These are phyloP conservation scores for Sphagnum magellanicum DNA, from an alignment of 228 moss, liverwort and hornwort species.

Conservation along the genomic window DNA sequence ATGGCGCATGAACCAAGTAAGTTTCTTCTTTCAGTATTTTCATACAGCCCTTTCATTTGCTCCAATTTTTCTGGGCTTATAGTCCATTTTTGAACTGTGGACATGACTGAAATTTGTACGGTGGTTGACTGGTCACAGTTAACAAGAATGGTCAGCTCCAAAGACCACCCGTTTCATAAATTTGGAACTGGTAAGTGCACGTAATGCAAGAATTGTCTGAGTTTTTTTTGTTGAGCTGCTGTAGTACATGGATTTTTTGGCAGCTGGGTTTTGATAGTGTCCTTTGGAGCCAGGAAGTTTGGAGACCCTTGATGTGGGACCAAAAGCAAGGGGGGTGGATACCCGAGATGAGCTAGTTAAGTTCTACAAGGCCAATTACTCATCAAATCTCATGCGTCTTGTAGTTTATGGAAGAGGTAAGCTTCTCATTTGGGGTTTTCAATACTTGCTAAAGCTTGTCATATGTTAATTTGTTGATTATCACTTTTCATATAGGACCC, in stretches of 20 bases:
- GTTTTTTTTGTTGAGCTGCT: too few relatives aligned
- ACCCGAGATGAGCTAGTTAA: conserved; percentile 83
- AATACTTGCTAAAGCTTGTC: too few relatives aligned
- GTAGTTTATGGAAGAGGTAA: conserved; percentile 87
- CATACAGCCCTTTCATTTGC: too few relatives aligned
- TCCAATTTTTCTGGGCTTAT: too few relatives aligned
- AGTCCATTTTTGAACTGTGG: too few relatives aligned
- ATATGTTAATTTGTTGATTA: too few relatives aligned
- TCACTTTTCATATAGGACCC: too few relatives aligned
- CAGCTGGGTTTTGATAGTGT: conserved; percentile 4
- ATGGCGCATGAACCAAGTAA: conserved; percentile 99
- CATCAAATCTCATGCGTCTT: conserved; percentile 94
- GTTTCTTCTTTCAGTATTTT: conserved; percentile 2
- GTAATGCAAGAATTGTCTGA: neutral
- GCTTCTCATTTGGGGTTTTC: neutral
- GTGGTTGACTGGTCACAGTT: conserved; percentile 31
- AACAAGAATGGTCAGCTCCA: conserved; percentile 72
- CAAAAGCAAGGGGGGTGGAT: conserved; percentile 71
- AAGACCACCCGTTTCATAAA: conserved; percentile 96
- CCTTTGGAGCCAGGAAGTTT: conserved; percentile 54
- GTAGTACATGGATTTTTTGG: neutral
- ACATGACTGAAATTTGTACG: too few relatives aligned
- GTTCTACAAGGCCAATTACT: conserved; percentile 78
- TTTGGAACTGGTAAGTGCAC: conserved; percentile 81
- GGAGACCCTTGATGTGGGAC: conserved; percentile 70